Conservation (phyloP, 2,329 filamentous ascomycete genomes). For the Orbilia blumenaviensis region DNA sequence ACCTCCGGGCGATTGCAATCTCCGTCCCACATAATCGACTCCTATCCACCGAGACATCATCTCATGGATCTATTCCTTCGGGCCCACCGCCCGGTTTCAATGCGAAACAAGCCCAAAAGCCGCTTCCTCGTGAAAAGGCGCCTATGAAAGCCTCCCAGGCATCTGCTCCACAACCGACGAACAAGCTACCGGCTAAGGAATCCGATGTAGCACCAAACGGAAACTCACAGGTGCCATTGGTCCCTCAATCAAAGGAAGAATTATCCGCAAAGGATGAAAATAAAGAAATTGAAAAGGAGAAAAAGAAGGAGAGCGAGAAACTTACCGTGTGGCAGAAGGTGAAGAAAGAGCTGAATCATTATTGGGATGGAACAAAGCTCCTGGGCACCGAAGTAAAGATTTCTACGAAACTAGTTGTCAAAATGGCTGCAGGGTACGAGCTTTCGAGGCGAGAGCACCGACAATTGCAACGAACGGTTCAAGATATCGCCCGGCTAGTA, state of each 20-base stretch:
- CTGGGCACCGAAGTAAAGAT: conserved; percentile 91
- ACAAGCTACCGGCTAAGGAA: conserved; percentile 59
- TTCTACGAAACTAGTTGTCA: conserved; percentile 86
- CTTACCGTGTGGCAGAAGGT: conserved; percentile 89
- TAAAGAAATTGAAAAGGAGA: conserved; percentile 67
- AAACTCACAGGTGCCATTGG: conserved; percentile 54
- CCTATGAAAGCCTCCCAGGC: conserved; percentile 58
- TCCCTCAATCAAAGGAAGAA: conserved; percentile 55
- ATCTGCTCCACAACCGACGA: conserved; percentile 60
- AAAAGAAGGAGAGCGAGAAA: conserved; percentile 80
- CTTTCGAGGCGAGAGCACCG: conserved; percentile 91
- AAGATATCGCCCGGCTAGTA: conserved; percentile 89
- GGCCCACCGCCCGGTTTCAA: conserved; percentile 90
- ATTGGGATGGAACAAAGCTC: conserved; percentile 98
- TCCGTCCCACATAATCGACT: conserved; percentile 42
- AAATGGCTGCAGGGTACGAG: conserved; percentile 98
- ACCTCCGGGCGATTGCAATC: conserved; percentile 46
- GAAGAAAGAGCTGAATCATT: conserved; percentile 91
- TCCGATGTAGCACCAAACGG: conserved; percentile 53
- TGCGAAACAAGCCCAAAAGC: conserved; percentile 86
- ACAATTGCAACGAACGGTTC: conserved; percentile 89
- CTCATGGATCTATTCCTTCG: conserved; percentile 64
- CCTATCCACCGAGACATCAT: conserved; percentile 67
- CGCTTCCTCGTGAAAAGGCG: conserved; percentile 70
- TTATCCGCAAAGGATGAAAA: conserved; percentile 56